Percentiles rank a stretch among this genome's conserved stretches.
These are phyloP conservation scores for Paramecium octaurelia DNA, from an alignment of 73 alveolate genomes.

Conservation along the genomic window DNA sequence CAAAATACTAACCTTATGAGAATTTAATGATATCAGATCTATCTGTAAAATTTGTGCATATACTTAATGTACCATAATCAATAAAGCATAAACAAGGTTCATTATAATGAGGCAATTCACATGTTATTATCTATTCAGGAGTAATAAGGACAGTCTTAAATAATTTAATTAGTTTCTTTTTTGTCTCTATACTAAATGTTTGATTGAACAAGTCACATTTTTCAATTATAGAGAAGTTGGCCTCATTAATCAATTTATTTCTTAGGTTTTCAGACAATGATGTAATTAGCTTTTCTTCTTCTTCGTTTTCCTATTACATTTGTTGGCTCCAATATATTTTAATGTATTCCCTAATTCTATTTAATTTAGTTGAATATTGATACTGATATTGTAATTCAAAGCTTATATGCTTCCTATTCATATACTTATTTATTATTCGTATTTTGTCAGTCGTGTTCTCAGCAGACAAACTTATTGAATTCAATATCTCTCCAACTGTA, in stretches of 20 bases:
- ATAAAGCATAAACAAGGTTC: not conserved
- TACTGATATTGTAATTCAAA: slow-evolving; percentile 34
- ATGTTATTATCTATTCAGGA: slow-evolving; percentile 19
- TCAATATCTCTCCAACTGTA: slow-evolving; percentile 22
- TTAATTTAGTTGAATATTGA: not conserved
- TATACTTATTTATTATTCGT: slow-evolving; percentile 18
- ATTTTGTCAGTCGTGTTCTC: slow-evolving; percentile 39
- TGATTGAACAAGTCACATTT: not conserved
- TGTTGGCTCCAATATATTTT: slow-evolving; percentile 44
- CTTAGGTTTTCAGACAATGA: slow-evolving; percentile 31
- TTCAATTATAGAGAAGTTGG: not conserved
- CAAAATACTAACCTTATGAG: not conserved
- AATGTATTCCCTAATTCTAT: slow-evolving; percentile 15
- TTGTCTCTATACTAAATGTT: not conserved
- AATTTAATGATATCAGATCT: not conserved
- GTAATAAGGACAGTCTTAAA: not conserved
- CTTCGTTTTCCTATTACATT: not conserved
- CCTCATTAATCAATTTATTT: not conserved
- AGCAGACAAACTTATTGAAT: not conserved
- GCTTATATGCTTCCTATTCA: not conserved
- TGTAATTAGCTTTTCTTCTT: not conserved
- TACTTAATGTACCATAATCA: not conserved
- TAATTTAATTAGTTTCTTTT: not conserved
- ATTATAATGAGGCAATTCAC: not conserved
- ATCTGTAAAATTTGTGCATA: not conserved